phyloP scores from a whole-genome alignment of 2,329 filamentous ascomycete species.

The Fonsecaea monophora region DNA sequence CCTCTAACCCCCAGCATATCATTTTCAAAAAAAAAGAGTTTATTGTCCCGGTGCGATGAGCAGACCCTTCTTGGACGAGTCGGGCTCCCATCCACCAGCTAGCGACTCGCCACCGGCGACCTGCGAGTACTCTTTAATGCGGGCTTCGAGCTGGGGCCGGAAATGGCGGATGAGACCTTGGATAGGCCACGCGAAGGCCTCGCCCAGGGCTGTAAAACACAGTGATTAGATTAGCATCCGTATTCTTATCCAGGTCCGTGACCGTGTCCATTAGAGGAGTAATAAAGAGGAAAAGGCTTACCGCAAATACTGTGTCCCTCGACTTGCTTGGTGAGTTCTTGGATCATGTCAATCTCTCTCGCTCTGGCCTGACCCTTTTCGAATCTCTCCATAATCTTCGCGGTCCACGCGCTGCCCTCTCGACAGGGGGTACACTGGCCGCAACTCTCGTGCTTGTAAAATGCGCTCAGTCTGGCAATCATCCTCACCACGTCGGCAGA shows the following conservation, averaged over 20 bases:
- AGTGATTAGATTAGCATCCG: conserved; percentile 12
- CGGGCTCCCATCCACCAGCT: conserved; percentile 86
- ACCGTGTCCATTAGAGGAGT: no score
- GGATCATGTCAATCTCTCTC: conserved; percentile 98
- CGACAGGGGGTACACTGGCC: conserved; percentile 99
- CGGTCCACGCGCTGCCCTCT: conserved; percentile 98
- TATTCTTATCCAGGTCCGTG: background rate
- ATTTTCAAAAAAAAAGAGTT: background rate
- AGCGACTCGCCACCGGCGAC: conserved; percentile 73
- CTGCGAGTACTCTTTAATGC: conserved; percentile 80
- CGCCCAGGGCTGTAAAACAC: conserved; percentile 73
- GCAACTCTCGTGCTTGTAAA: conserved; percentile 98
- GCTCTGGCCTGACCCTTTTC: conserved; percentile 86
- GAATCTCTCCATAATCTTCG: conserved; percentile 98
- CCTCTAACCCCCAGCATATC: background rate
- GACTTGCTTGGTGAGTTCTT: conserved; percentile 98
- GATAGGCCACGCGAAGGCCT: conserved; percentile 98
- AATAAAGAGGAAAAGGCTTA: conserved; percentile 54
- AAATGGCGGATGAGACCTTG: conserved; percentile 99
- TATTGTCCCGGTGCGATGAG: conserved; percentile 88
- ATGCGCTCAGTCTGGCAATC: conserved; percentile 90
- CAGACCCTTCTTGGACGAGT: conserved; percentile 77
- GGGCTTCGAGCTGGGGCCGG: conserved; percentile 89
- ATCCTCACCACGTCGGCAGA: conserved; percentile 93
- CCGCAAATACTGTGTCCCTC: conserved; percentile 99